Evolutionary conservation across 192 early-diverging fungal genomes (phyloP), one percentile per base, ranked within the genome.

Genomic region (Coemansia sp.): DNA sequence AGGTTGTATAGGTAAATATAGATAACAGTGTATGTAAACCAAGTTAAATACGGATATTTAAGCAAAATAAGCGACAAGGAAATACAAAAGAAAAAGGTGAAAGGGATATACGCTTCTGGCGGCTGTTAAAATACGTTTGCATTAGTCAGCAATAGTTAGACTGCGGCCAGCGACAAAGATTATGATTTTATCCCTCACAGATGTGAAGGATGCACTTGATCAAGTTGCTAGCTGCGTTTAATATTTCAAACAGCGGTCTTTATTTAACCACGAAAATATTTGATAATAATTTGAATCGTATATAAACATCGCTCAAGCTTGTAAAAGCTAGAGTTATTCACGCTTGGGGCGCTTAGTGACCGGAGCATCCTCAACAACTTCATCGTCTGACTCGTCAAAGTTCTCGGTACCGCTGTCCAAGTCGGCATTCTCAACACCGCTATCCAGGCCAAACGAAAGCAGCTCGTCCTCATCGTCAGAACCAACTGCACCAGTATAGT

Each of bases 401-500:
- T 53, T 23, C 9, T 53, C 52, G 0, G 52, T 6, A 29, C 25
- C 52, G 48, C 37, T 64, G 22, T 57, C 67, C n/a, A 35, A 50
- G 10, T 68, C 71, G 8, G 26, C 35, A 17, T 56, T 31, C n/a
- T 61, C 63, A 22, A 27, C 68, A 22, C 69, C 70, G 62, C 65
- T 69, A 29, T 68, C 56, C 16, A 16, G 62, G 52, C 72, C 75
- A 75, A 88, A 92, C 62, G 88, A 85, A 27, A 94, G 82, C 41
- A 94, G 91, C 73, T 90, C 75, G 53, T 88, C 85, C 27, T 92
- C 91, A 45, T 87, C 89, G 43, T 77, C 80, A 11, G 72, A 72
- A 29, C 85, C 83, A 3, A 88, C 86, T 12, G 75, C 82, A 19
- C 70, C 89, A 75, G 95, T 93, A 85, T 97, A 98, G 62, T 86